Evolutionary conservation across 306 rosid genomes (phyloP), one percentile per base, ranked within the genome.

Genomic region (Bauhinia variegata): DNA sequence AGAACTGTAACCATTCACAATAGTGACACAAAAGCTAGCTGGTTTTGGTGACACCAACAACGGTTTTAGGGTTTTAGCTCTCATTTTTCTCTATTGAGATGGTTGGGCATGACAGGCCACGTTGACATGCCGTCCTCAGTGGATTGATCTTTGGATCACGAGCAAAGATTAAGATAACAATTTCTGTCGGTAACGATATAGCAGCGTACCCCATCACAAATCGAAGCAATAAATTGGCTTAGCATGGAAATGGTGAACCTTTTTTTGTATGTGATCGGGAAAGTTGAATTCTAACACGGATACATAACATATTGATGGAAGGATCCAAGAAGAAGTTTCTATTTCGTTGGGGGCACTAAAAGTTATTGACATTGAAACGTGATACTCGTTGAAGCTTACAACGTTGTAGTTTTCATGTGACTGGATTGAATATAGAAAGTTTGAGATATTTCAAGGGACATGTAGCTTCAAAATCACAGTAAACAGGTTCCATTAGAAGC

Each of bases 11-110:
- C 66, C 47, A 32, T 23, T 33, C 3, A 1, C 7, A 30, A 36
- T n/a, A 68, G 62, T 19, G 41, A 12, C 43, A 66, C 43, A 68
- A 66, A 71, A 72, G 67, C 50, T 28, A 72, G 67, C 50, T 28
- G 7, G 44, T 39, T 36, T 53, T 42, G 16, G 33, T 59, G 67
- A 49, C 60, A 75, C 34, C 42, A 66, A 14, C 31, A 54, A n/a
- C 60, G 39, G 14, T 23, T 54, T 63, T 57, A 43, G 76, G 60
- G 30, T 74, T 79, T 34, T 11, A 44, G 38, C 6, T 69, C 48
- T 53, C 31, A 58, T 63, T 19, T 68, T 73, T 39, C 30, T 11
- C 10, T 16, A 15, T 44, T 66, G 8, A 63, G 23, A 50, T 42
- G 41, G 63, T 6, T 32, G 37, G 19, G 43, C 76, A 63, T 18